Evolutionary conservation across 1,284 basidiomycete species (phyloP), one percentile per base, ranked within the genome.

Genomic region (Pseudozyma sp.): DNA sequence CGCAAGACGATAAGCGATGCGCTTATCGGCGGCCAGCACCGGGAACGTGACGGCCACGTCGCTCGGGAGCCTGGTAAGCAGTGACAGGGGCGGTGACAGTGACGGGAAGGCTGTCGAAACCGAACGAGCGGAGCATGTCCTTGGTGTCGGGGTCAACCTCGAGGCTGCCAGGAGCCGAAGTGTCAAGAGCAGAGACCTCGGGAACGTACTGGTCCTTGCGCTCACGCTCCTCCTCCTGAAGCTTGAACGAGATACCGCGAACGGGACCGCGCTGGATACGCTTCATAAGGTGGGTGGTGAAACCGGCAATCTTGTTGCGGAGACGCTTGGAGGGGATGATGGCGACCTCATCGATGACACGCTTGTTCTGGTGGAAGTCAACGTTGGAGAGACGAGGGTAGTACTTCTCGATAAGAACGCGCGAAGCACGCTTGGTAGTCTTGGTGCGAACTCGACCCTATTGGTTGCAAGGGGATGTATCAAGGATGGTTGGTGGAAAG

Each of bases 251-350:
- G 87, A 99, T 99, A 85, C 97, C 97, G 84, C 95, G 94, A 78
- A 99, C 97, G 83, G 97, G 97, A n/a, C 96, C 96, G 80, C 92
- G 92, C 88, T 97, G 94, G 86, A 99, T 99, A 86, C 97, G 94
- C 90, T 95, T 98, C 97, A 99, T 99, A 86, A 99, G 89, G 87
- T 99, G 97, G 84, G 96, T 99, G 79, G 97, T 99, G 91, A 98
- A 99, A 63, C 96, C 96, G 36, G 96, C 92, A 85, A 99, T 94
- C 91, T 99, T 99, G 93, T 99, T 99, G 86, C 97, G 92, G 80
- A 99, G 91, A 84, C 96, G 94, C 89, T 99, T 99, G 66, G 96
- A 97, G 76, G 96, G 96, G 81, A 99, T 94, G 82, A 94, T 90
- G 79, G 96, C 95, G 90, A 95, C 86, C 78, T 84, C 70, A 92